phyloP scores from a whole-genome alignment of 2,329 filamentous ascomycete genomes.

The Drechslera avenae region DNA sequence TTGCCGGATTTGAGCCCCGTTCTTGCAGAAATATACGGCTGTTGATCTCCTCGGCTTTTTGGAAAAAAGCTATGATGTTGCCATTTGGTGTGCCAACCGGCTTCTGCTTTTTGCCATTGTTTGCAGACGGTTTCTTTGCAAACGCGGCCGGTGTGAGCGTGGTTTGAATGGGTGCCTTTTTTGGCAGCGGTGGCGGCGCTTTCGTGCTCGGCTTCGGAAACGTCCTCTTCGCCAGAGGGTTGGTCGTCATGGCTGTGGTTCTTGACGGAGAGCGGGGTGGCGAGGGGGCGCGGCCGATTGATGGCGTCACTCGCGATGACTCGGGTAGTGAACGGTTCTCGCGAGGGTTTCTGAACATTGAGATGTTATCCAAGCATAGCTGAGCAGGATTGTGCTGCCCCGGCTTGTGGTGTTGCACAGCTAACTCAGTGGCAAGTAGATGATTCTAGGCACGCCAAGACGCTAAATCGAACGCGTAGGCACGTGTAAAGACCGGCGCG shows the following conservation, averaged over 20 bases:
- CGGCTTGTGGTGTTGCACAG: neutral
- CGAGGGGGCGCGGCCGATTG: conserved; percentile 59
- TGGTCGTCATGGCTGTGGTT: conserved; percentile 28
- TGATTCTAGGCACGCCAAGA: conserved; percentile 10
- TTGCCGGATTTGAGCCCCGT: conserved; percentile 25
- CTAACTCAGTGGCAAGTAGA: conserved; percentile 4
- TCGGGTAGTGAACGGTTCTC: conserved; percentile 50
- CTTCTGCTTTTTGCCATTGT: conserved; percentile 46
- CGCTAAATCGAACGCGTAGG: conserved; percentile 15
- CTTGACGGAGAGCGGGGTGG: conserved; percentile 48
- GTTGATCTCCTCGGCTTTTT: conserved; percentile 54
- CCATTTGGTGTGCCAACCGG: conserved; percentile 52
- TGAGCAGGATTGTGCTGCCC: neutral
- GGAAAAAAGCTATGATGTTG: conserved; percentile 61
- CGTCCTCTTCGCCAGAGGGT: conserved; percentile 29
- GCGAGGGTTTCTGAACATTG: conserved; percentile 62
- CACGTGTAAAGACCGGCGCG: conserved; percentile 9
- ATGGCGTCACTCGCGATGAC: conserved; percentile 48
- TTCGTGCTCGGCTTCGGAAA: conserved; percentile 20
- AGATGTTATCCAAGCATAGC: neutral
- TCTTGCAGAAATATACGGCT: conserved; percentile 47
- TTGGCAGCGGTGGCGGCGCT: conserved; percentile 20
- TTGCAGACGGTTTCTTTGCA: conserved; percentile 41
- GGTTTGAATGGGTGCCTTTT: conserved; percentile 39
- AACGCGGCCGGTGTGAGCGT: conserved; percentile 41